phyloP scores from a whole-genome alignment of 345 rosid species.

The Nasturtium officinale region DNA sequence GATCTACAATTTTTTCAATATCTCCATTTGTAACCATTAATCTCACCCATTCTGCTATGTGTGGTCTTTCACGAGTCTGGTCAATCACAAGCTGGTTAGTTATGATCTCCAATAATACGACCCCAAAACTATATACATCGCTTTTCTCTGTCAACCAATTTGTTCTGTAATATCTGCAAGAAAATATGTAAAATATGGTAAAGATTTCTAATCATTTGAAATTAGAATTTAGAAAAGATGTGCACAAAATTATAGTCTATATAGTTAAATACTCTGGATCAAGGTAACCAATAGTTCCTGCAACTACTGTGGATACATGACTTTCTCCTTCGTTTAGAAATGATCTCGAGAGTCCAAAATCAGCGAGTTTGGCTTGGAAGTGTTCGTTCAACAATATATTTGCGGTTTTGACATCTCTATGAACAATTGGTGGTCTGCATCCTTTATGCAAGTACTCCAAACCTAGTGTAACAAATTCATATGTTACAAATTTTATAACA shows the following conservation, averaged over 20 bases:
- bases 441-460: constrained; percentile 48
- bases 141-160: constrained; percentile 43
- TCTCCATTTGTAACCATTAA: constrained; percentile 47
- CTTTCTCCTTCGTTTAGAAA: constrained; percentile 38
- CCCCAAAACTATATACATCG: constrained; percentile 43
- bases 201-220: neutral
- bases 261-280: constrained; percentile 37
- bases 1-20: constrained; percentile 47
- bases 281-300: constrained; percentile 39
- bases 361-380: constrained; percentile 48
- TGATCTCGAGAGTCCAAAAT: constrained; percentile 49
- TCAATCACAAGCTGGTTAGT: constrained; percentile 47
- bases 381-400: constrained; percentile 46
- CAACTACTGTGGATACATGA: constrained; percentile 37
- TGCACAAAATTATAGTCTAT: neutral
- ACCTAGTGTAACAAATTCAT: constrained; percentile 29
- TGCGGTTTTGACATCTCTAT: constrained; percentile 49
- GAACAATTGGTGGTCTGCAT: constrained; percentile 48
- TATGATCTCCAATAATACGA: constrained; percentile 50
- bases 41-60: constrained; percentile 46
- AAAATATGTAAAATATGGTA: neutral
- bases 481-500: neutral
- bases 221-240: neutral
- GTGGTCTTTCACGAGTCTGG: constrained; percentile 18
- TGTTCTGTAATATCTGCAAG: constrained; percentile 39